Evolutionary conservation across 2,329 filamentous ascomycete genomes (phyloP), one percentile per base, ranked within the genome.

Genomic region (Alternaria sp.): DNA sequence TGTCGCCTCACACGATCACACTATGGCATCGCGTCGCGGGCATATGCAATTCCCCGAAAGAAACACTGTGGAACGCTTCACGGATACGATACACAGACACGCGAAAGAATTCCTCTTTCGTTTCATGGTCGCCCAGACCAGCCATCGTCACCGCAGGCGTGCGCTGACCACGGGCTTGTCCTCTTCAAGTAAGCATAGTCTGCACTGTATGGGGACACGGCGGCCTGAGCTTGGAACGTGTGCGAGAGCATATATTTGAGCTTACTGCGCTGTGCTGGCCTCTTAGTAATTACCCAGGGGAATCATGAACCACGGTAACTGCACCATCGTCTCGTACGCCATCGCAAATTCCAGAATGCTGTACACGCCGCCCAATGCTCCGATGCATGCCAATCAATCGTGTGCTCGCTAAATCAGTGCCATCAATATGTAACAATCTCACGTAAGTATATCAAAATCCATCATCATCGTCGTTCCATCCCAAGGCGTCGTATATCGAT

Each of bases 381-480:
- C 63, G 18, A 69, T 60, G 55, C 68, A 67, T 68, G 60, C 65
- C 62, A 59, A 53, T 60, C 58, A 57, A 63, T 64, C 45, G 60
- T 58, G 66, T 63, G 64, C 65, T 75, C 71, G 77, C 75, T 75
- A 80, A 67, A 80, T 70, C 79, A 78, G 37, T 28, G 51, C 45
- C 21, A 62, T 60, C 68, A 58, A 63, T 30, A 54, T 55, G 28
- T 23, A 56, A 50, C 58, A 61, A 51, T 59, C 56, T 64, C 12
- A 49, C 61, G 49, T 46, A 25, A 44, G 41, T 54, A 63, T 65
- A 71, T 62, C 51, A 53, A 49, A 74, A 63, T 51, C 58, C 69
- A 37, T 75, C 74, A 41, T 78, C 72, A 63, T 83, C 80, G 65
- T 84, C 82, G 69, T 84, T 79, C 83, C 83, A 85, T 25, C 83